A percentile compares a stretch with the other conserved stretches of the same genome.
Conservation (phyloP, 2,329 filamentous ascomycete genomes). For the Epichloe festucae region DNA sequence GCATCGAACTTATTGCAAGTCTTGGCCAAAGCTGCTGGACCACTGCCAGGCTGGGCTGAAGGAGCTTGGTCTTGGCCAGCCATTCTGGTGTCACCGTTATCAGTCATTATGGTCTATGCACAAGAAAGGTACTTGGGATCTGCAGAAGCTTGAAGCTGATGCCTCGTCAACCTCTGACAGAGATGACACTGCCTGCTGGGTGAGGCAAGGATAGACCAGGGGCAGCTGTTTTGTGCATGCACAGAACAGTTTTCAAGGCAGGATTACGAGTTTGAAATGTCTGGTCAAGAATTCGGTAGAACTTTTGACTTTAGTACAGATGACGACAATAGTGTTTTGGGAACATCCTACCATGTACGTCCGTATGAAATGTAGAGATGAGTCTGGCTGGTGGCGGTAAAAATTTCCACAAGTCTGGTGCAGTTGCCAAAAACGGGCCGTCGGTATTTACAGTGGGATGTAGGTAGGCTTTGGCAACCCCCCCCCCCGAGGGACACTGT, state of each 20-base stretch:
- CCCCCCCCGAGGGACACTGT: neutral
- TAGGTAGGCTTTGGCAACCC: too few species aligned
- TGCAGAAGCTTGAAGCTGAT: neutral
- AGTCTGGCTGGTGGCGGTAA: constrained; percentile 1
- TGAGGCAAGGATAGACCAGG: neutral
- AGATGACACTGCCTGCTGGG: neutral
- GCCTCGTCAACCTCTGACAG: neutral
- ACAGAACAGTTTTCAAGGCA: neutral
- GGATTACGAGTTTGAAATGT: neutral
- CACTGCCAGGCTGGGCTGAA: constrained; percentile 4
- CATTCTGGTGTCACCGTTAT: constrained; percentile 13
- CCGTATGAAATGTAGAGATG: neutral
- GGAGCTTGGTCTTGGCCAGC: constrained; percentile 8
- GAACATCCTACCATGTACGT: neutral
- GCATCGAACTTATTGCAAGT: neutral
- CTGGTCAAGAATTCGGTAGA: neutral
- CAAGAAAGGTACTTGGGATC: neutral
- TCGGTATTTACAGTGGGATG: neutral
- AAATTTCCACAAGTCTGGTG: constrained; percentile 5
- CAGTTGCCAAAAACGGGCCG: neutral
- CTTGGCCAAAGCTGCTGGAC: neutral
- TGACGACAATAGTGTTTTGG: neutral
- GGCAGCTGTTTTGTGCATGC: neutral
- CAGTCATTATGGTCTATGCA: constrained; percentile 13
- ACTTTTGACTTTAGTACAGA: neutral